Evolutionary conservation across 1,139 yeast genomes (phyloP), one percentile per base, ranked within the genome.

Genomic region (Pichia sp.): DNA sequence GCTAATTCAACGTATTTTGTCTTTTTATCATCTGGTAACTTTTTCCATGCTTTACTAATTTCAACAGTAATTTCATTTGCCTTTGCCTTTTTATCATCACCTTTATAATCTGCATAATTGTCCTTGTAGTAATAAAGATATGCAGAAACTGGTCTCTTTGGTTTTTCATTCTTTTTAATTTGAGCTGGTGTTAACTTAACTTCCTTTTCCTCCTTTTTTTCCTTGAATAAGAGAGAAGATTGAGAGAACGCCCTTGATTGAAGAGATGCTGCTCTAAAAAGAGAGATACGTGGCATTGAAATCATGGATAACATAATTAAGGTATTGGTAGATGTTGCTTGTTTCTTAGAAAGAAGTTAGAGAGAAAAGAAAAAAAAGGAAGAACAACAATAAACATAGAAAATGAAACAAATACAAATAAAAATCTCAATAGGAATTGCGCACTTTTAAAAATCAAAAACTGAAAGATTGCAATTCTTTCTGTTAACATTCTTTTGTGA

Each of bases 11-110:
- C 16, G 45, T 55, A 62, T 28, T 58, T 49, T 2, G 44, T 51
- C 48, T 57, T 61, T n/a, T 48, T 56, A 7, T 42, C 52, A 4
- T 57, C 52, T 3, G 61, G 36, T 25, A 47, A 47, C 13, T 16
- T 11, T n/a, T 48, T 54, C 64, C 66, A 65, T 42, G 55, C 56
- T 13, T 51, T 49, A 19, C 61, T 60, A 45, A 56, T 6, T 34
- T 8, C 18, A 10, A 11, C n/a, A 11, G 39, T n/a, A 34, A 29
- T 53, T 4, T 34, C 45, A 3, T 45, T 42, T 25, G 48, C 28
- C 29, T 36, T 45, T 1, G 44, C 41, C 25, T 36, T 25, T 31
- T 43, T 27, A 27, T 9, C 19, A 3, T 36, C 43, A 3, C 36
- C 44, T 55, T 46, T 33, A n/a, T 52, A 38, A 8, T 51, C 38